Base-by-base conservation (phyloP, 805 yeast species). In the Barnettozyma pratensis region DNA sequence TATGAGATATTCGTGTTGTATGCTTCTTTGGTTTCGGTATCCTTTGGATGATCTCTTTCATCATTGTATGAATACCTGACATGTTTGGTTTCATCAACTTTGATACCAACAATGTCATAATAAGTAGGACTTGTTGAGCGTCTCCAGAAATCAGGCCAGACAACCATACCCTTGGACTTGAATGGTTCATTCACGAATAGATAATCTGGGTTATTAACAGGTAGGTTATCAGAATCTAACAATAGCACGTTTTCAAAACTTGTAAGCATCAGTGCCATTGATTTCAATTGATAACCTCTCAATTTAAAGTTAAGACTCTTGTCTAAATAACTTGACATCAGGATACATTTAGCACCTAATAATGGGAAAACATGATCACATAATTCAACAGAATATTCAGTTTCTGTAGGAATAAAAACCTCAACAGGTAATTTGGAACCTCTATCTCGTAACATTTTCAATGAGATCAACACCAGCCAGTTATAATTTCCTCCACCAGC, bases 341-440 rank as follows among this genome's bases (percentile, higher is more conserved):
- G 74, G 63, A 84, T 70, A 66, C 94, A 85, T 51, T 70, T 74
- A 1, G 87, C 90, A 50, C 81, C 76, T 47, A 79, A 58, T n/a
- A 83, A 65, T 0, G 95, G 94, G 55, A 87, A 70, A 3, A 85
- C 70, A 7, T 68, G 67, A 26, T 77, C 80, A 66, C 96, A 89
- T 45, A 82, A 73, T 49, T 83, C 85, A 36, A 79, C 74, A 59
- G 87, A 94, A 58, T 80, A 86, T 59, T 86, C 94, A 32, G 76
- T 76, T 25, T 74, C 70, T 37, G 79, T 75, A 7, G 96, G 95
- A 54, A 90, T 79, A 54, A 87, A 75, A 8, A 90, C 85, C 70
- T 90, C 97, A 25, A 90, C 80, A 0, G 97, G 96, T 36, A 85
- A 65, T 11, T 72, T 73, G 3, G 86, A 80, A 3, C 92, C 89